A percentile compares a stretch with the other conserved stretches of the same genome.
These are phyloP conservation scores for Yamadazyma friedrichii DNA, from an alignment of 1,139 yeast genomes.

Conservation along the genomic window DNA sequence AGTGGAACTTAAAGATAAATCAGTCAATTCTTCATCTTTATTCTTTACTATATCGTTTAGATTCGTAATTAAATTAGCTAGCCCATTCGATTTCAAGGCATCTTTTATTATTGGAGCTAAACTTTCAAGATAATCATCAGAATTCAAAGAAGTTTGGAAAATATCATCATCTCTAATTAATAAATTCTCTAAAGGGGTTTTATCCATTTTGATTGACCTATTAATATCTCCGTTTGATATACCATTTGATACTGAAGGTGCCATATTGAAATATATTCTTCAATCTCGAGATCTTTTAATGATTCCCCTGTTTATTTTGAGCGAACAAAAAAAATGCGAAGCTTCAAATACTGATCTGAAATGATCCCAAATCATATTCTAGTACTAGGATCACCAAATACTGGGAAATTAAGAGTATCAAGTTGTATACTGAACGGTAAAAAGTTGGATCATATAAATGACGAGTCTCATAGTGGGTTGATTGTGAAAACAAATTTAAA, in stretches of 20 bases:
- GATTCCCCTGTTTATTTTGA: constrained; percentile 2
- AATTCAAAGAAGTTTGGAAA: constrained; percentile 49
- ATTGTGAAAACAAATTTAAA: constrained; percentile 26
- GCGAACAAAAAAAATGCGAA: constrained; percentile 2
- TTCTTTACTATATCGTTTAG: constrained; percentile 57
- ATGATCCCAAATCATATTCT: constrained; percentile 35
- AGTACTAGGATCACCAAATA: constrained; percentile 36
- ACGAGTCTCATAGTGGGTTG: constrained; percentile 35
- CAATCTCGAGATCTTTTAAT: background rate
- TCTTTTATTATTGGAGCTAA: constrained; percentile 75
- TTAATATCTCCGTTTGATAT: background rate
- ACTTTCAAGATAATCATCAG: constrained; percentile 77
- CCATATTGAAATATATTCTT: too few species aligned
- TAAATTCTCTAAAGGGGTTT: constrained; percentile 39
- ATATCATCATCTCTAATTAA: constrained; percentile 46
- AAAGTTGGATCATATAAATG: constrained; percentile 11
- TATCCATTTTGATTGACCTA: constrained; percentile 17
- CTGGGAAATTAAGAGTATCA: constrained; percentile 36
- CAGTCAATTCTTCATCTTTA: constrained; percentile 65
- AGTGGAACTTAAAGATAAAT: constrained; percentile 61
- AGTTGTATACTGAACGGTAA: constrained; percentile 18
- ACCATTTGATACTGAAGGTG: constrained; percentile 8
- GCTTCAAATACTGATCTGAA: background rate
- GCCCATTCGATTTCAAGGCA: constrained; percentile 56
- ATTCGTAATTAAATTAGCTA: constrained; percentile 55